Evolutionary conservation across 1,284 basidiomycete species (phyloP), one percentile per base, ranked within the genome.

Genomic region (Veloporphyrellus conicus): DNA sequence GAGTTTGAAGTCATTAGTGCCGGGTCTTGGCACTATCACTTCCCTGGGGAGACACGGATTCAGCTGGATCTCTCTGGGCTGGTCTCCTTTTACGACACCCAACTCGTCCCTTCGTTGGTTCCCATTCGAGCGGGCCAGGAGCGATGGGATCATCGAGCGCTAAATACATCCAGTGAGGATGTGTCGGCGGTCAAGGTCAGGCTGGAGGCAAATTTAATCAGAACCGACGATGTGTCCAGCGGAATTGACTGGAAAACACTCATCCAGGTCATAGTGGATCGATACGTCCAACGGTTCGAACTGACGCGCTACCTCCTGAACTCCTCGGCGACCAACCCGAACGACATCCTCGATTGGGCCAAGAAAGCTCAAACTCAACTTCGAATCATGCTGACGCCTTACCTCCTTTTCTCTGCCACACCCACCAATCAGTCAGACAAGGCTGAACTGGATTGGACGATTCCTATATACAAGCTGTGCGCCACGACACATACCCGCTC

Each of bases 241-340:
- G 70, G 70, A 0, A 54, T 76, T 4, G 71, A 78, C 52, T 79
- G 78, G 77, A 55, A 52, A 31, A 64, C 66, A 2, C 58, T 79
- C 25, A 39, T 69, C n/a, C 66, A 66, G 19, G 64, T 71, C 23
- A 58, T 76, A 4, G 63, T 71, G 3, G 69, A 76, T 33, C 68
- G 77, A 18, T 75, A 71, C 40, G 67, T 62, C 0, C 62, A 66
- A 23, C 63, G 77, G 2, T 58, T 79, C 18, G 71, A 78, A 47
- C 47, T 70, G 9, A 52, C 70, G 2, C 65, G 54, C 3, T 58
- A 71, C 52, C 55, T 73, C 11, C 58, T 79, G 18, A 64, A 65
- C 48, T 46, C 54, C 29, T 43, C 52, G 6, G 37, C 15, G 5
- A 43, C 41, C 4, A 23, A 38, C 27, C 15, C 43, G 0, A 42